Conservation (phyloP, 2,329 filamentous ascomycete species). For the Zarea fungicola region DNA sequence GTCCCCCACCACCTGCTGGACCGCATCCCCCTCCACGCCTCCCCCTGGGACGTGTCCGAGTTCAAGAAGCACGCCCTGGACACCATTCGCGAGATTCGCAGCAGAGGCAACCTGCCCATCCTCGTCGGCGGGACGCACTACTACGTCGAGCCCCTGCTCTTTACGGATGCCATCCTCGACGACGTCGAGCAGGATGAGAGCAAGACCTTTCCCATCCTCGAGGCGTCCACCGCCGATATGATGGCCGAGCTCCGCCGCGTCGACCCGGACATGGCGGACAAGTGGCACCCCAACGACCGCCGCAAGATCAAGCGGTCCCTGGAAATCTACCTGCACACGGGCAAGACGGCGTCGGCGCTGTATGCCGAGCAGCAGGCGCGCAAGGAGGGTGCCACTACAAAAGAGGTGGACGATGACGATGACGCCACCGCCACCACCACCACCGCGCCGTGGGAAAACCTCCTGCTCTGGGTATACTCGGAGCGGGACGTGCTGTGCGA, state of each 20-base stretch:
- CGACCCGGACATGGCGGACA: slow-evolving; percentile 81
- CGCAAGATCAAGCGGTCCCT: slow-evolving; percentile 87
- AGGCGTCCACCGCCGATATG: slow-evolving; percentile 65
- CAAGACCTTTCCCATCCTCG: slow-evolving; percentile 61
- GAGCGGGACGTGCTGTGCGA: slow-evolving; percentile 60
- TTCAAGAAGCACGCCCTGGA: slow-evolving; percentile 67
- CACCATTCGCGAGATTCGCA: slow-evolving; percentile 71
- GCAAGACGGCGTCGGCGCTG: slow-evolving; percentile 74
- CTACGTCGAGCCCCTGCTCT: slow-evolving; percentile 85
- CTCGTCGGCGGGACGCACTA: slow-evolving; percentile 94
- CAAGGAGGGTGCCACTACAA: no score
- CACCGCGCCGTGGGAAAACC: slow-evolving; percentile 42
- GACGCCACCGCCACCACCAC: slow-evolving; percentile 23
- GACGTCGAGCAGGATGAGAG: slow-evolving; percentile 32
- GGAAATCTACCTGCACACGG: slow-evolving; percentile 82
- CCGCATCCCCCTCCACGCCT: slow-evolving; percentile 67
- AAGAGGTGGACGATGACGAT: no score
- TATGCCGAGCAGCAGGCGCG: slow-evolving; percentile 69
- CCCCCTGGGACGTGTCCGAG: slow-evolving; percentile 75
- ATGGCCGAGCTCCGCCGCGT: slow-evolving; percentile 68
- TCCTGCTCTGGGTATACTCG: slow-evolving; percentile 86
- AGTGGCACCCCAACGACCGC: slow-evolving; percentile 91
- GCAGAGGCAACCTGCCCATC: slow-evolving; percentile 75
- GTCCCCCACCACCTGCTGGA: slow-evolving; percentile 86
- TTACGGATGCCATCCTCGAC: slow-evolving; percentile 56